These are phyloP conservation scores for Daldinia caldariorum DNA, from an alignment of 495 filamentous ascomycete genomes.

Conservation along the genomic window DNA sequence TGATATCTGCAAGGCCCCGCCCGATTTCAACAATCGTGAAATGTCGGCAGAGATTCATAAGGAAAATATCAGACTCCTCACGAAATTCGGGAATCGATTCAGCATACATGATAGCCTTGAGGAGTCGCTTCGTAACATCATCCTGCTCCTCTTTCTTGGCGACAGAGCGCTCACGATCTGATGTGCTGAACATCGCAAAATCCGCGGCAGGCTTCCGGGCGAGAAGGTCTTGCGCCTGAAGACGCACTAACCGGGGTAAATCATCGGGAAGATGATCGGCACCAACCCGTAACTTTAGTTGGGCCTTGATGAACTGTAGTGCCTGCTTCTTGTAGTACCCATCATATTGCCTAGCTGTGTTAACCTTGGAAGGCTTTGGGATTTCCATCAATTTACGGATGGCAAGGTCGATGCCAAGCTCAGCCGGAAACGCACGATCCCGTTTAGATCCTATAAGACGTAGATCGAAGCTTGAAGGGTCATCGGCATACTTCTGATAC, in stretches of 20 bases:
- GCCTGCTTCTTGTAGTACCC: slow-evolving; percentile 93
- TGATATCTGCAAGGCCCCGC: slow-evolving; percentile 75
- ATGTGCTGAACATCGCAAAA: slow-evolving; percentile 70
- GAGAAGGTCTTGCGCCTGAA: slow-evolving; percentile 87
- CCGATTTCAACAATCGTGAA: slow-evolving; percentile 93
- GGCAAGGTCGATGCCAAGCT: slow-evolving; percentile 86
- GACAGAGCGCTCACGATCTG: slow-evolving; percentile 82
- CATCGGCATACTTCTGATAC: slow-evolving; percentile 87
- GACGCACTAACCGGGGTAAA: slow-evolving; percentile 79
- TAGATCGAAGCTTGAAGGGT: slow-evolving; percentile 84
- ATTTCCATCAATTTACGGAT: slow-evolving; percentile 84
- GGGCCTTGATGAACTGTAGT: slow-evolving; percentile 81
- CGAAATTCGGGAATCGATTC: slow-evolving; percentile 82
- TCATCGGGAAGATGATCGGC: slow-evolving; percentile 90
- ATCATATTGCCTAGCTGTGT: slow-evolving; percentile 74
- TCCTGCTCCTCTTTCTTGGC: slow-evolving; percentile 88
- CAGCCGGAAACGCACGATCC: slow-evolving; percentile 86
- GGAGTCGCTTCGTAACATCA: slow-evolving; percentile 77
- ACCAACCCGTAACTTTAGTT: slow-evolving; percentile 90
- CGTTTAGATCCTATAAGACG: slow-evolving; percentile 86
- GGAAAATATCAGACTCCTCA: slow-evolving; percentile 73
- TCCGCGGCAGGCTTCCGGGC: slow-evolving; percentile 70
- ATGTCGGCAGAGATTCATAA: slow-evolving; percentile 84
- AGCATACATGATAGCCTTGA: slow-evolving; percentile 89
- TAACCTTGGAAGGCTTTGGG: slow-evolving; percentile 64